Base-by-base conservation (phyloP, 495 filamentous ascomycete species). In the Filosporella fistucella region DNA sequence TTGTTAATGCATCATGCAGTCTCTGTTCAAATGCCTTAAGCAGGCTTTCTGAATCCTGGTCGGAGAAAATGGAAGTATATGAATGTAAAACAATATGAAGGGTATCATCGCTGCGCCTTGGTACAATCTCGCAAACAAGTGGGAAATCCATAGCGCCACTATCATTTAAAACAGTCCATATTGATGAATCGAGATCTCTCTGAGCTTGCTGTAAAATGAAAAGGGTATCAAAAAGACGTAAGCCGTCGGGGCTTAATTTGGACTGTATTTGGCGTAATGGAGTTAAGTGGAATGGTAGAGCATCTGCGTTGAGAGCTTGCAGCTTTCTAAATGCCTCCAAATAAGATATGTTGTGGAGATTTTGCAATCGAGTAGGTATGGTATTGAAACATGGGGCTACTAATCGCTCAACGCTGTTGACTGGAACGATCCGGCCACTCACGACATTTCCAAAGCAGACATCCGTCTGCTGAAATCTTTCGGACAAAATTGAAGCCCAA, bases 351-450 rank as follows among this genome's bases (percentile, higher is more conserved):
- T 47, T 57, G 14, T 57, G 47, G 10, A 47, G 46, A 21, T 55
- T 39, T 59, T 61, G 50, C 71, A 85, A 61, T 16, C 89, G 75
- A n/a, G 89, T 65, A 1, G 91, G 89, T 17, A 95, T 69, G 0
- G 91, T 95, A 50, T 91, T 95, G 66, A 95, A 93, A 59, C 88
- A 89, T 1, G 91, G 91, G 1, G 85, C 83, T 17, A 95, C 76
- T 8, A 95, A 78, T 4, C 79, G 70, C 11, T 88, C 77, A 22
- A 91, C 71, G 3, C 74, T 71, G 18, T 84, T 72, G 16, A 89
- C 57, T 2, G 81, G 64, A 10, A 85, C 55, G 0, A 79, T 81
- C 26, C 88, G 78, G 1, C 88, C 89, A 55, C 77, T 87, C 44
- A 88, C 76, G 6, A 93, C 81, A 53, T 80, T 89, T 0, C 88